These are phyloP conservation scores for Carex arenaria DNA, from an alignment of 202 grass and related monocot species.

Conservation along the genomic window DNA sequence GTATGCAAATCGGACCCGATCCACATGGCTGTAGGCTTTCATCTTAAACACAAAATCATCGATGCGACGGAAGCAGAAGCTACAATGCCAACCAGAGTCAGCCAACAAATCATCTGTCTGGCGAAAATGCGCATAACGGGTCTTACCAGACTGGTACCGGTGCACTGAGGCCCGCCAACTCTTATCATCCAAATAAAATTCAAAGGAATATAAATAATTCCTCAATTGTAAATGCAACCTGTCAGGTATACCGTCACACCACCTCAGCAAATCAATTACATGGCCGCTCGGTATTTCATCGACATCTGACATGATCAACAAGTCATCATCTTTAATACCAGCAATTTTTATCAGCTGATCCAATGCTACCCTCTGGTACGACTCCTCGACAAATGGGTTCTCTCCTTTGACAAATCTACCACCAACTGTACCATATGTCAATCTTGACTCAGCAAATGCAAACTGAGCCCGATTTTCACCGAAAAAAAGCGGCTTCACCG, in stretches of 20 bases:
- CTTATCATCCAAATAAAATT: constrained; percentile 82
- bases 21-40: constrained; percentile 95
- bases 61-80: constrained; percentile 87
- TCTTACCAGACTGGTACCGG: constrained; percentile 45
- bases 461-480: constrained; percentile 54
- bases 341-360: constrained; percentile 76
- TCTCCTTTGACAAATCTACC: constrained; percentile 79
- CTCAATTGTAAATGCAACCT: constrained; percentile 86
- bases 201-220: constrained; percentile 94
- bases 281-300: constrained; percentile 97
- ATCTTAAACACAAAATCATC: constrained; percentile 92
- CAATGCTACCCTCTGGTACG: constrained; percentile 83
- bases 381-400: constrained; percentile 97
- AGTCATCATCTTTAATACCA: constrained; percentile 75
- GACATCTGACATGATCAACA: constrained; percentile 99
- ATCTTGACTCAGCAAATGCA: constrained; percentile 63
- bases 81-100: constrained; percentile 98
- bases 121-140: constrained; percentile 84
- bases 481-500: constrained; percentile 61
- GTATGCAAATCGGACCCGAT: constrained; percentile 79
- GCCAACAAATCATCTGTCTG: constrained; percentile 76
- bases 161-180: constrained; percentile 97
- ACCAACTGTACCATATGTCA: constrained; percentile 68
- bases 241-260: constrained; percentile 83
- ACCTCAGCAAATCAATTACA: constrained; percentile 82